Base-by-base conservation (phyloP, 208 protist species). In the Acanthamoeba lenticulata region DNA sequence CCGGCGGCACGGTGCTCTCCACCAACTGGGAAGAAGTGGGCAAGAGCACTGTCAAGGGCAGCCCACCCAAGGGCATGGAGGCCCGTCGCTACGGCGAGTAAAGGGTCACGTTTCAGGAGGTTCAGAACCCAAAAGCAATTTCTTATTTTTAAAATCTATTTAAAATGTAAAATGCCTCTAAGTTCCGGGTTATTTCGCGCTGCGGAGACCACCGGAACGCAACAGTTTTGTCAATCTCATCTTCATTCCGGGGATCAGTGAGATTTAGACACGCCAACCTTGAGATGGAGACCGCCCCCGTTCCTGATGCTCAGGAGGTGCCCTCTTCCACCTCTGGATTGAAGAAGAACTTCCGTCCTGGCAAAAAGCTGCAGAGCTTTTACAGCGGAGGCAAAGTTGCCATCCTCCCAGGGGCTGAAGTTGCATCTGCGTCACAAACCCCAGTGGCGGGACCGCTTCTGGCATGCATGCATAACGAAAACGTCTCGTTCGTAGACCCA, bases 1-100 rank as follows among this genome's bases (percentile, higher is more conserved):
- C 83, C 32, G 94, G 93, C 36, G 94, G 94, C n/a, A 95, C 94
- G 19, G 92, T 96, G 13, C 93, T 96, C 65, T 94, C 89, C 57
- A 96, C 94, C 45, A 96, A 96, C 92, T 95, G 94, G 29, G 67
- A 94, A 40, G 67, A 67, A 7, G 45, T 90, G 32, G 81, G 81
- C 38, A 65, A 60, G 81, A 24, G 19, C 15, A 1, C 13, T n/a
- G 81, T 60, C 2, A 38, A 65, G 52, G 44, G 81, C 81, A 88
- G 45, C 45, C 79, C 79, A 57, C 79, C 79, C 40, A 60, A 88
- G 47, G 79, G 79, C 79, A 52, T 88, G 40, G 79, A 88, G 47
- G 79, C 27, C 27, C 11, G 34, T 6, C 11, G 11, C 13, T 88
- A 40, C 27, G 57, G 57, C 15, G 79, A 88, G 45, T 88, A 34